Evolutionary conservation across 331 rosid species (phyloP), one percentile per base, ranked within the genome.

Genomic region (Acacia concinna): DNA sequence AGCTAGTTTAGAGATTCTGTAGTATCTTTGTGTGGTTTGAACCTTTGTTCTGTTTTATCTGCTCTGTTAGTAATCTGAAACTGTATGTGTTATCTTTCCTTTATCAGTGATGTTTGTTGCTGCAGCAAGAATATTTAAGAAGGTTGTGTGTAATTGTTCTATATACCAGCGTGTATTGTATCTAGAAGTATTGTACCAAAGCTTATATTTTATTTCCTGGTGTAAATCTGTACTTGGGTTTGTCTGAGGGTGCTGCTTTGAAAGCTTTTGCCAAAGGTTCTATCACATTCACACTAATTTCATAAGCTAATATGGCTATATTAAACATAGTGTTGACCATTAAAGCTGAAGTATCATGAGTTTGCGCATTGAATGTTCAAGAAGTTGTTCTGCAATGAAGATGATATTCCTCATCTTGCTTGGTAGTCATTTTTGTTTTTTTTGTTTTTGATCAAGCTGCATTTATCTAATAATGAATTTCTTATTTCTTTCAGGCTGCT

Each of bases 401-500:
- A 60, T 49, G 69, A 51, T 49, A 44, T 80, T 34, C 73, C 43
- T 35, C 52, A 52, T 78, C 63, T 38, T 52, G 71, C 72, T 71
- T 15, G 37, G 43, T 31, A 78, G 73, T 63, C 46, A 69, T 76
- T 79, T 70, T 32, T 56, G 15, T 2, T 25, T 64, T 75, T 46
- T 64, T 75, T 54, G 2, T 73, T 41, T 71, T 47, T n/a, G 76
- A 52, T 73, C 75, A 72, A 77, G 73, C 68, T 75, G 41, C 67
- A 71, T 64, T 54, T 76, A 79, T 74, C 77, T 85, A 31, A 37
- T 57, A 30, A 44, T 76, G 84, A 66, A 69, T 73, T 52, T 78
- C 68, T 7, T 70, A 68, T 81, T 54, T 69, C 72, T 88, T 87
- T 86, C 82, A 96, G 99, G 97, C 97, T 79, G 91, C 98, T 84